Evolutionary conservation across 2,329 filamentous ascomycete species (phyloP), one percentile per base, ranked within the genome.

Genomic region (Hymenoscyphus scutula): DNA sequence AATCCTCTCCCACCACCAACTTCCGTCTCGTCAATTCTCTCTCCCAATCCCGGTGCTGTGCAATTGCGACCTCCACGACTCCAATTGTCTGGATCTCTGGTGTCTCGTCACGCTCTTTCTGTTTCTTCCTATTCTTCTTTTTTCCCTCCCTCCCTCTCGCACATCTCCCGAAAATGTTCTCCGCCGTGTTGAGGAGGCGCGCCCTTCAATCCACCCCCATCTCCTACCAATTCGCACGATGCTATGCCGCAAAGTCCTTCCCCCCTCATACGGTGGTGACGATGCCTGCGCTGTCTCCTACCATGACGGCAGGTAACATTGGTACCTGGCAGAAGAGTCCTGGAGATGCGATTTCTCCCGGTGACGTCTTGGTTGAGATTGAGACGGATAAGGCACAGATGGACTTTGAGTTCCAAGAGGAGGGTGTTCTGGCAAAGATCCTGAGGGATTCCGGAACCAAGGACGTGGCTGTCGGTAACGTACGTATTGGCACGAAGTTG

Each of bases 331-430:
- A 98, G 82, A 99, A 98, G 86, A 96, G 97, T 82, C 84, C 88
- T 70, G 95, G 95, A 75, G 95, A 99, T 78, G 75, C 82, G 67
- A 88, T 99, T 77, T 82, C 86, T 63, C 93, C 96, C 59, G 95
- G 95, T 76, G 95, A 99, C 77, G 95, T 99, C 55, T 82, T 99
- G 71, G 93, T 97, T 71, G 93, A 97, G 84, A 97, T 98, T 74
- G 95, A 99, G 85, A 99, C 95, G 73, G 95, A 99, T 81, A 99
- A 99, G 85, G 95, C 95, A 68, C 95, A 98, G 82, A 99, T 99
- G 95, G 95, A 99, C 82, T 98, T 99, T 77, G 95, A 99, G 80
- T 98, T 96, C 80, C 95, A 99, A 80, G 95, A 99, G 75, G 95
- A 98, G 77, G 95, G 94, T 82, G 85, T 96, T 65, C 84, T 99